Evolutionary conservation across 2,329 filamentous ascomycete species (phyloP).

Genomic region (Hypoxylon sp.): DNA sequence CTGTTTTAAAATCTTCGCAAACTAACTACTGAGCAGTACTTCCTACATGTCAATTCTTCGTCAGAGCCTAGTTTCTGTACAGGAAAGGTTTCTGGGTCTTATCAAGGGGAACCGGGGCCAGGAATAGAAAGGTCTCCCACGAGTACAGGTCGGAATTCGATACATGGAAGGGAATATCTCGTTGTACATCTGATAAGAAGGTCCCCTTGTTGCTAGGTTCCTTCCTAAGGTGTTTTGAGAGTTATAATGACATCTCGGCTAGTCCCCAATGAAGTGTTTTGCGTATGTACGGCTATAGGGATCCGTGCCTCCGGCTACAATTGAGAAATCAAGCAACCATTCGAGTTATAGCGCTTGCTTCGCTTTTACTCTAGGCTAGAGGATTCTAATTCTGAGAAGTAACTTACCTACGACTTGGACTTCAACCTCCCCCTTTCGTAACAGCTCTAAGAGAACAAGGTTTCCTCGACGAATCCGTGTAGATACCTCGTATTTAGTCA

Average conservation of each 20-base stretch:
- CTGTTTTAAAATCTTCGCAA: not conserved
- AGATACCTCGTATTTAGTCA: not conserved
- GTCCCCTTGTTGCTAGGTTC: too few relatives aligned
- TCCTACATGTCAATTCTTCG: slow-evolving; percentile 20
- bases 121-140: slow-evolving; percentile 13
- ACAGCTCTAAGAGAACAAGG: not conserved
- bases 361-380: not conserved
- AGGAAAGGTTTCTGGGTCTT: slow-evolving; percentile 17
- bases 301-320: too few relatives aligned
- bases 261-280: not conserved
- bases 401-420: not conserved
- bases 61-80: slow-evolving; percentile 19
- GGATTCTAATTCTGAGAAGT: not conserved
- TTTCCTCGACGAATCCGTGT: too few relatives aligned
- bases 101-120: slow-evolving; percentile 29
- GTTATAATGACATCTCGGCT: not conserved
- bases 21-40: slow-evolving; percentile 6
- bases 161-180: not conserved
- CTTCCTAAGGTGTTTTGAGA: not conserved
- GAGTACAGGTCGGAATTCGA: not conserved
- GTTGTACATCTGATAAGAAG: not conserved
- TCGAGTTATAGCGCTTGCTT: not conserved
- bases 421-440: not conserved
- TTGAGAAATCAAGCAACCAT: too few relatives aligned
- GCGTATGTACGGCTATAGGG: not conserved